These are phyloP conservation scores for Ustilago sp. DNA, from an alignment of 1,284 basidiomycete genomes.

Conservation along the genomic window DNA sequence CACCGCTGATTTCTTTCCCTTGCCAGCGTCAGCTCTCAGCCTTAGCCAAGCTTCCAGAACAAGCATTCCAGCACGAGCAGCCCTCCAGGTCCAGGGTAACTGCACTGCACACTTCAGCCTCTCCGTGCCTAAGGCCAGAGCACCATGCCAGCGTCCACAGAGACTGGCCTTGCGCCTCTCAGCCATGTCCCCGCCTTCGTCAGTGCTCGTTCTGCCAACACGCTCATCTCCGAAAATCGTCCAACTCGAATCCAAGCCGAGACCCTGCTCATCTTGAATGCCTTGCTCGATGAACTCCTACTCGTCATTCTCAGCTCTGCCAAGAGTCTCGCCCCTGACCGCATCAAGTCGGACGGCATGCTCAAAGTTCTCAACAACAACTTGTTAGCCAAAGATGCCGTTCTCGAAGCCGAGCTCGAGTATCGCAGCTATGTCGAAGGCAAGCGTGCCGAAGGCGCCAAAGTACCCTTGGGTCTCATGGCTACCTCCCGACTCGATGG, in stretches of 20 bases:
- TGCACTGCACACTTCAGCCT: too few relatives aligned
- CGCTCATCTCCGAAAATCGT: slow-evolving; percentile 59
- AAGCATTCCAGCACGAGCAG: too few relatives aligned
- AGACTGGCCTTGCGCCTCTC: slow-evolving; percentile 11
- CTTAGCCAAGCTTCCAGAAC: too few relatives aligned
- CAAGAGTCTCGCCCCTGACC: slow-evolving; percentile 58
- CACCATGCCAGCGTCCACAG: slow-evolving; percentile 21
- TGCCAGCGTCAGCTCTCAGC: too few relatives aligned
- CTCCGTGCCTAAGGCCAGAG: background rate
- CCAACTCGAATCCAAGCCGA: slow-evolving; percentile 64
- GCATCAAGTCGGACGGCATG: slow-evolving; percentile 65
- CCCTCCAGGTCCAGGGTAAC: too few relatives aligned
- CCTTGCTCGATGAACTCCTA: slow-evolving; percentile 61
- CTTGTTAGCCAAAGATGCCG: slow-evolving; percentile 61
- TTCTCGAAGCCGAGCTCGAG: slow-evolving; percentile 65
- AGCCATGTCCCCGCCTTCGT: slow-evolving; percentile 48
- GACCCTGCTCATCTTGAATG: slow-evolving; percentile 58
- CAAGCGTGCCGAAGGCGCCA: slow-evolving; percentile 61
- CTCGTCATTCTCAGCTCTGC: slow-evolving; percentile 59
- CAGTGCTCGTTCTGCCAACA: slow-evolving; percentile 61
- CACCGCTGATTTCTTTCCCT: too few relatives aligned
- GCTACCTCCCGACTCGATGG: slow-evolving; percentile 63
- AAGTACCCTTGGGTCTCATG: slow-evolving; percentile 60
- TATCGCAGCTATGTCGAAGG: slow-evolving; percentile 59
- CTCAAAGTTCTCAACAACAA: slow-evolving; percentile 60